Conservation (phyloP, 192 early-diverging fungal genomes). For the Mortierella claussenii region DNA sequence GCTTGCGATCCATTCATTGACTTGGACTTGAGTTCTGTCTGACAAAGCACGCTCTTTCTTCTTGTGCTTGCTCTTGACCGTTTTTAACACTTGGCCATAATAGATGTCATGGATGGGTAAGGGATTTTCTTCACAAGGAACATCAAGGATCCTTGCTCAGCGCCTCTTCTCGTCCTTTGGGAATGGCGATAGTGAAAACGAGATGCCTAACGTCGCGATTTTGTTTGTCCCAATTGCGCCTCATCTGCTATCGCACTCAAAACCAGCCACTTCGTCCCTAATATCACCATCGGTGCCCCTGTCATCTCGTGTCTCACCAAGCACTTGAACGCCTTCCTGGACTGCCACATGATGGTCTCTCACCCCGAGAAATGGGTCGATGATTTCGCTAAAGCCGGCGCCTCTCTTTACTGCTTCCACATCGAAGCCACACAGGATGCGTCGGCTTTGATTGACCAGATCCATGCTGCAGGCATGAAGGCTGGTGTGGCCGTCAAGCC, state of each 20-base stretch:
- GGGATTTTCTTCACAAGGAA: background rate
- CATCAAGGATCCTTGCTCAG: background rate
- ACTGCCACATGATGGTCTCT: slow-evolving; percentile 75
- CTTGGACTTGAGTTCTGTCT: no score
- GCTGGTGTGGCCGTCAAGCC: slow-evolving; percentile 95
- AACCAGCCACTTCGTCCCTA: slow-evolving; percentile 97
- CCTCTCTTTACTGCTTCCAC: slow-evolving; percentile 90
- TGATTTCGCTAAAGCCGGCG: slow-evolving; percentile 93
- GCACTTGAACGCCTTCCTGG: slow-evolving; percentile 90
- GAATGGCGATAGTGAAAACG: no score
- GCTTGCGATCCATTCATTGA: background rate
- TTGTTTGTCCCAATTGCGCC: background rate
- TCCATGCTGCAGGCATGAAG: slow-evolving; percentile 89
- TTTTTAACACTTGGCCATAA: background rate
- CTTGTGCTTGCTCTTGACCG: background rate
- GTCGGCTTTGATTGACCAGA: slow-evolving; percentile 77
- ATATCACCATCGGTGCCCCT: slow-evolving; percentile 94
- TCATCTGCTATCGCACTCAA: background rate
- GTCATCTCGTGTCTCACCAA: slow-evolving; percentile 88
- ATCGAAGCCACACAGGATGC: slow-evolving; percentile 88
- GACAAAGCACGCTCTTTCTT: background rate
- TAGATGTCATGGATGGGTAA: slow-evolving; percentile 96
- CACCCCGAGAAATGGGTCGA: slow-evolving; percentile 84
- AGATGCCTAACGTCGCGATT: no score
- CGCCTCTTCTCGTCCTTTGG: background rate